Conservation (phyloP, 345 rosid species). For the Schrenkiella parvula region DNA sequence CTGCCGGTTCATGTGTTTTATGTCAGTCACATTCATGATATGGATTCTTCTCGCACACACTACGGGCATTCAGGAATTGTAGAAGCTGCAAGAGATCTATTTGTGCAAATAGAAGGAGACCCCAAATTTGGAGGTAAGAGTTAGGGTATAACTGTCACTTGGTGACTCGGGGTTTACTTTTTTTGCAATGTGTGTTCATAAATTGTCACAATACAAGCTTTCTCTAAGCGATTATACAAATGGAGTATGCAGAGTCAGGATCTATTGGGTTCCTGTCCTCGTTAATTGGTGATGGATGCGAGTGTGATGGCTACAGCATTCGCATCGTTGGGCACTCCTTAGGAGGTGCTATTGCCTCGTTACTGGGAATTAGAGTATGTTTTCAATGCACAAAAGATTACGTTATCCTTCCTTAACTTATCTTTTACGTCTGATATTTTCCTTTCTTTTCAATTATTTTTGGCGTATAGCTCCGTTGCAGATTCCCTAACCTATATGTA, state of each 20-base stretch:
- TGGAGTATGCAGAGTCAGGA: conserved; percentile 36
- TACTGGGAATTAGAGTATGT: conserved; percentile 81
- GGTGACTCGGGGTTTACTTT: neutral
- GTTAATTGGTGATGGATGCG: conserved; percentile 75
- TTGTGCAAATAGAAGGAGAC: conserved; percentile 73
- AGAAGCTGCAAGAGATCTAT: conserved; percentile 83
- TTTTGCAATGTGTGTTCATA: neutral
- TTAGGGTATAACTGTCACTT: conserved; percentile 1
- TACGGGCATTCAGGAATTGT: conserved; percentile 84
- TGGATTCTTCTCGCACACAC: conserved; percentile 62
- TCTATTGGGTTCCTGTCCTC: conserved; percentile 65
- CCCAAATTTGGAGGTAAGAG: conserved; percentile 39
- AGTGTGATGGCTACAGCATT: conserved; percentile 80
- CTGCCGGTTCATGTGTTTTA: neutral
- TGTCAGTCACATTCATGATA: conserved; percentile 37
- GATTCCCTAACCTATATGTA: conserved; percentile 66
- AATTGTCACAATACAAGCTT: neutral
- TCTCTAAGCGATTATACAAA: conserved; percentile 6
- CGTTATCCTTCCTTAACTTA: neutral
- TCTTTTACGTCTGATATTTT: neutral
- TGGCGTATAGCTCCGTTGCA: conserved; percentile 47
- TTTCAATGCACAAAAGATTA: neutral
- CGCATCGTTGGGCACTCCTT: conserved; percentile 85
- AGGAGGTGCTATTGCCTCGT: conserved; percentile 87
- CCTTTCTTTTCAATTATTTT: neutral